Conservation (phyloP, 352 stramenopile species). For the Globisporangium solare region DNA sequence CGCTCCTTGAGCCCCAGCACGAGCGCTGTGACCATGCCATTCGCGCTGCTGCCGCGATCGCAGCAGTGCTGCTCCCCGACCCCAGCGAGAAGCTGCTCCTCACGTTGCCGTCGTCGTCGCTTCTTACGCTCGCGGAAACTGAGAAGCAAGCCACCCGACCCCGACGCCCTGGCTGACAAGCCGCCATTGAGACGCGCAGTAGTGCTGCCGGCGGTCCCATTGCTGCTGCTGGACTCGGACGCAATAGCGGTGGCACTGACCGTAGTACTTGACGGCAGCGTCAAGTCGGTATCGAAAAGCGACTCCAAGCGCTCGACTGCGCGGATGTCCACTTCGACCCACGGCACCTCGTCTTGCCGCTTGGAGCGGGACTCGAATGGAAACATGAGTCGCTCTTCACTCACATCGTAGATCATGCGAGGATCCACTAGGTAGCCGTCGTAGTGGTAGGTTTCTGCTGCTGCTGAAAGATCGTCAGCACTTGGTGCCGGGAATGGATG, state of each 20-base stretch:
- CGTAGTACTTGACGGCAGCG: not conserved
- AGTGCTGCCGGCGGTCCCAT: not conserved
- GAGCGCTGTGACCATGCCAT: constrained; percentile 1
- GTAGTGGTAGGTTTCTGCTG: constrained; percentile 1
- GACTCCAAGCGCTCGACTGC: constrained; percentile 29
- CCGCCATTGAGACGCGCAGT: not conserved
- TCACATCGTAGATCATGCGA: constrained; percentile 22
- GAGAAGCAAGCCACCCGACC: not conserved
- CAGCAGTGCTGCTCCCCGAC: not conserved
- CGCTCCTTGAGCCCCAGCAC: constrained; percentile 11
- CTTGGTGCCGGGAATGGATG: constrained; percentile 26
- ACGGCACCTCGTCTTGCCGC: constrained; percentile 21
- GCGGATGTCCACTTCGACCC: constrained; percentile 27
- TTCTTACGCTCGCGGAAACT: constrained; percentile 15
- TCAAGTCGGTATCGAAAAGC: constrained; percentile 17
- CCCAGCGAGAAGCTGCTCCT: constrained; percentile 6
- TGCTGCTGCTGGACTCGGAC: not conserved
- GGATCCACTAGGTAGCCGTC: constrained; percentile 19
- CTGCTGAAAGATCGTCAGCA: not conserved
- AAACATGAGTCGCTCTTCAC: constrained; percentile 30
- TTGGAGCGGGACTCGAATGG: constrained; percentile 27
- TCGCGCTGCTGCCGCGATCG: not conserved
- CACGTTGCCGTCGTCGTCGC: constrained; percentile 5
- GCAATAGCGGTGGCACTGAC: not conserved
- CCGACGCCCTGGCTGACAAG: not conserved